Evolutionary conservation across 164 flowering plant genomes (phyloP).

Genomic region (Paratinospora sagittata): DNA sequence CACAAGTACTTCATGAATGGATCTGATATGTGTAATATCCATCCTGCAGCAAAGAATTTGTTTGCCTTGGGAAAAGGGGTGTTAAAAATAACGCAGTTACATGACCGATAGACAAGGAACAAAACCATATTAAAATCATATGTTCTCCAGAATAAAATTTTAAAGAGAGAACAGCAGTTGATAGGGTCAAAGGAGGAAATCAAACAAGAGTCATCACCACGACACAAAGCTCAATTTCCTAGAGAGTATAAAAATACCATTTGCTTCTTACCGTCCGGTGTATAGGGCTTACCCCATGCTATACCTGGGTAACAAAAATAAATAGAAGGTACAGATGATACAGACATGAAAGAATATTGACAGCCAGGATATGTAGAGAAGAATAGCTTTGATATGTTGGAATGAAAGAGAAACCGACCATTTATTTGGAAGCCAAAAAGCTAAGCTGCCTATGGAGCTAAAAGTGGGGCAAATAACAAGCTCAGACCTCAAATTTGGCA

Average conservation of each 20-base stretch:
- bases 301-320: conserved; percentile 15
- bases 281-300: conserved; percentile 11
- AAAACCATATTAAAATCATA: neutral
- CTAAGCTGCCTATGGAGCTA: conserved; percentile 2
- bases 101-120: neutral
- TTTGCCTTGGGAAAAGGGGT: neutral
- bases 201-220: neutral
- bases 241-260: conserved; percentile 5
- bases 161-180: neutral
- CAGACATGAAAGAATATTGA: conserved; percentile 26
- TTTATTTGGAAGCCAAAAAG: conserved; percentile 20
- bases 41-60: neutral
- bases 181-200: neutral
- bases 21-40: neutral
- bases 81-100: neutral
- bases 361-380: conserved; percentile 10
- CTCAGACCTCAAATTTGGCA: conserved; percentile 5
- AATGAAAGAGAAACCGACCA: conserved; percentile 10
- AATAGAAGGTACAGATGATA: conserved; percentile 16
- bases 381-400: conserved; percentile 5
- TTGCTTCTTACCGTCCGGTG: neutral
- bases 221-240: neutral
- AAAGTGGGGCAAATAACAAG: conserved; percentile 9
- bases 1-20: neutral
- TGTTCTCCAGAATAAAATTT: neutral